Evolutionary conservation across 305 asterid species (phyloP), one percentile per base, ranked within the genome.

Genomic region (Rubia peregrina): DNA sequence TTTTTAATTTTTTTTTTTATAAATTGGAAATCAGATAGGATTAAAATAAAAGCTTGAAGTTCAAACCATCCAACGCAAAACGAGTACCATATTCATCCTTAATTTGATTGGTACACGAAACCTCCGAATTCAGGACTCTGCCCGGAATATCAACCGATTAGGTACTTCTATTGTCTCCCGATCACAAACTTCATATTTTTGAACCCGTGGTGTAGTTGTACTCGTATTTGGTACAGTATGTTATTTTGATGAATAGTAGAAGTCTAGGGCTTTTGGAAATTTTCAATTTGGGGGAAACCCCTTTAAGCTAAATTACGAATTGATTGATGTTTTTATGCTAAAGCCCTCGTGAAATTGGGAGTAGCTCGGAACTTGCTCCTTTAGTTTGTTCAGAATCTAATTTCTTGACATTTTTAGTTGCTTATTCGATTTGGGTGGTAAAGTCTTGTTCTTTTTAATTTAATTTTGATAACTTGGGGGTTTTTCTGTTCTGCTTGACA

Each of bases 401-500:
- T 17, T 65, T 9, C 55, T 14, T 67, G 7, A 48, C 14, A 24
- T 16, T 12, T 68, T 68, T 51, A 16, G 30, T 1, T 14, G 46
- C 17, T 53, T n/a, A 13, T 38, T 22, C 41, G n/a, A 73, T 40
- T 56, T 57, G 43, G 43, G 14, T 16, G 16, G 62, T 48, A 30
- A 42, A 57, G 40, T 22, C 24, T 72, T 24, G 62, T 49, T 72
- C 38, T 65, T 8, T 40, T 19, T 44, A 49, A 33, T n/a, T 5
- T 53, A 41, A 38, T 64, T 49, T 42, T 70, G 21, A 9, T 26
- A 53, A 24, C 42, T 43, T 64, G 46, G 30, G 43, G 46, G 43
- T 24, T 42, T 64, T 72, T 69, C 38, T 64, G 21, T 53, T 75
- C 9, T 75, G 24, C 60, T 36, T 53, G 41, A 71, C 76, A 65